phyloP scores from a whole-genome alignment of 345 rosid species.

The Lepidium didymum region DNA sequence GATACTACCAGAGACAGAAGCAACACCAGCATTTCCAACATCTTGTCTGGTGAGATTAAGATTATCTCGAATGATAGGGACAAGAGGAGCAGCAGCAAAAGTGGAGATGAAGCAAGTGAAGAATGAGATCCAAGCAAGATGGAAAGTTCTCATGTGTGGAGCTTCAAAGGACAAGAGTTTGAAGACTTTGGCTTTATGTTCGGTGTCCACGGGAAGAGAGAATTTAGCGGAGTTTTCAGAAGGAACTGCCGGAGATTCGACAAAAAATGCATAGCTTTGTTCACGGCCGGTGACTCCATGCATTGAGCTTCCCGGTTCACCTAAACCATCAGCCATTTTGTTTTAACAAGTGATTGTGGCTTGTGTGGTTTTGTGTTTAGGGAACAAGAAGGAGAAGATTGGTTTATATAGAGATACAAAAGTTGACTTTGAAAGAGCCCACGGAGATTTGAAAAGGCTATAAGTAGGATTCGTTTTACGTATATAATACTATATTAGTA shows the following conservation, averaged over 20 bases:
- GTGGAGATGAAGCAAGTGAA: slow-evolving; percentile 85
- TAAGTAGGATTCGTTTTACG: slow-evolving; percentile 21
- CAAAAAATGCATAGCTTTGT: slow-evolving; percentile 56
- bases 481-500: slow-evolving; percentile 7
- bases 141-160: slow-evolving; percentile 92
- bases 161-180: slow-evolving; percentile 62
- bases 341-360: neutral
- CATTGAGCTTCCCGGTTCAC: slow-evolving; percentile 77
- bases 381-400: neutral
- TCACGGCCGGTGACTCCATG: slow-evolving; percentile 73
- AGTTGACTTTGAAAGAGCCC: slow-evolving; percentile 46
- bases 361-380: slow-evolving; percentile 15
- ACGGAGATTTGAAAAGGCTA: slow-evolving; percentile 29
- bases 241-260: slow-evolving; percentile 50
- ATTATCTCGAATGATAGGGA: slow-evolving; percentile 79
- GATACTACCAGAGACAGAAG: slow-evolving; percentile 86
- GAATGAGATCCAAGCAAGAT: slow-evolving; percentile 89
- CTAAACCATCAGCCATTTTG: slow-evolving; percentile 41
- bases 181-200: slow-evolving; percentile 75
- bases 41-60: slow-evolving; percentile 61
- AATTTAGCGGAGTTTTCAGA: slow-evolving; percentile 62
- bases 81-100: slow-evolving; percentile 87
- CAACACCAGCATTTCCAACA: slow-evolving; percentile 82
- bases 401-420: slow-evolving; percentile 33
- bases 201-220: slow-evolving; percentile 67